phyloP scores from a whole-genome alignment of 768 basidiomycete genomes.

The Termitomyces sp. region DNA sequence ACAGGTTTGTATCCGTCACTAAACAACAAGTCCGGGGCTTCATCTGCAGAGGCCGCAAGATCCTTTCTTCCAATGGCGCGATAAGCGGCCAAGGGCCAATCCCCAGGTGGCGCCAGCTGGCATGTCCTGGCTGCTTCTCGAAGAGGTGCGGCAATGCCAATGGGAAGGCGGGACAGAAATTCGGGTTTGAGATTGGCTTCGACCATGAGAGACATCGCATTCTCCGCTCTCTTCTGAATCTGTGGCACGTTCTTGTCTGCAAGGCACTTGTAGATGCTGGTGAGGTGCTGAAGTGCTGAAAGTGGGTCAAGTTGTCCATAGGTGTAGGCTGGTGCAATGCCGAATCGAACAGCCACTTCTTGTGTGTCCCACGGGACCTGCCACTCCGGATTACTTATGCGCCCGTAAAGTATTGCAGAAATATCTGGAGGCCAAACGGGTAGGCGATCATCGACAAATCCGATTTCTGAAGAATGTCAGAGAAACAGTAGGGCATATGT shows the following conservation, averaged over 20 bases:
- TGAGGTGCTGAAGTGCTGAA: slow-evolving; percentile 48
- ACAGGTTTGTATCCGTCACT: slow-evolving; percentile 54
- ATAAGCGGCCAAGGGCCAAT: slow-evolving; percentile 73
- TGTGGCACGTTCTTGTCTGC: slow-evolving; percentile 49
- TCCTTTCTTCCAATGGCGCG: slow-evolving; percentile 71
- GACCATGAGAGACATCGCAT: slow-evolving; percentile 56
- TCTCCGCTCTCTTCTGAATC: slow-evolving; percentile 63
- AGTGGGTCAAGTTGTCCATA: slow-evolving; percentile 65
- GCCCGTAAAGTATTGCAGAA: slow-evolving; percentile 58
- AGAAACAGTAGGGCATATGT: background rate
- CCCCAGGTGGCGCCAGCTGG: slow-evolving; percentile 69
- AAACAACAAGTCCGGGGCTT: slow-evolving; percentile 39
- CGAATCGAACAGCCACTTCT: slow-evolving; percentile 44
- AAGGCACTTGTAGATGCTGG: slow-evolving; percentile 53
- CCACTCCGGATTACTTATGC: slow-evolving; percentile 67
- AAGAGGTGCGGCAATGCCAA: slow-evolving; percentile 75
- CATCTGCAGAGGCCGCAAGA: slow-evolving; percentile 59
- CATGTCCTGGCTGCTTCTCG: slow-evolving; percentile 84
- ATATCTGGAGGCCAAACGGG: slow-evolving; percentile 80
- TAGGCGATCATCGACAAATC: slow-evolving; percentile 64
- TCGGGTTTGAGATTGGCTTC: slow-evolving; percentile 39
- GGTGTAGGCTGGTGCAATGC: slow-evolving; percentile 51
- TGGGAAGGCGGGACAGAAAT: slow-evolving; percentile 54
- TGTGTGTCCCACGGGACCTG: slow-evolving; percentile 50
- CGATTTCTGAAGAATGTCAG: slow-evolving; percentile 27